Evolutionary conservation across 805 yeast genomes (phyloP).

Genomic region (Suhomyces kilbournensis): DNA sequence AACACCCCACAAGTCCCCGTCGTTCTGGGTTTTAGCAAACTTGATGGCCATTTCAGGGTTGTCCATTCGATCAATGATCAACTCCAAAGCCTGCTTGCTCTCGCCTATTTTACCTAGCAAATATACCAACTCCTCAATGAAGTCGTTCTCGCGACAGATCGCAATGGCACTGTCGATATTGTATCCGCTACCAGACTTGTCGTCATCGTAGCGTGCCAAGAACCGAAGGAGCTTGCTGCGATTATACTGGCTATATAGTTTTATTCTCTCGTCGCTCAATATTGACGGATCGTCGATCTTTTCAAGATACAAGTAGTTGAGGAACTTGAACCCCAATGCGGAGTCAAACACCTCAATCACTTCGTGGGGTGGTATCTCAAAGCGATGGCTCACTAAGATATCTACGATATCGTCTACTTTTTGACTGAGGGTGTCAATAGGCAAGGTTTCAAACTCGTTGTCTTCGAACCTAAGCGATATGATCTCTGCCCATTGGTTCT

Average conservation of each 20-base stretch:
- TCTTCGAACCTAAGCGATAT: slow-evolving; percentile 39
- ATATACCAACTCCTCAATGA: slow-evolving; percentile 73
- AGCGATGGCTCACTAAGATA: slow-evolving; percentile 60
- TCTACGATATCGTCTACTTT: slow-evolving; percentile 45
- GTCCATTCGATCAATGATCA: slow-evolving; percentile 72
- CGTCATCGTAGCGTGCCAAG: slow-evolving; percentile 44
- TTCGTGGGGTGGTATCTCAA: slow-evolving; percentile 56
- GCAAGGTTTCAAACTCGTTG: slow-evolving; percentile 36
- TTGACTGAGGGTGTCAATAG: slow-evolving; percentile 39
- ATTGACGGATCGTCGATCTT: slow-evolving; percentile 57
- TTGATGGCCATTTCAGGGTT: slow-evolving; percentile 80
- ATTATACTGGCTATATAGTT: slow-evolving; percentile 62
- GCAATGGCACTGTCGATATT: slow-evolving; percentile 68
- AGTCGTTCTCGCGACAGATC: slow-evolving; percentile 53
- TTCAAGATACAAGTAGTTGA: slow-evolving; percentile 66
- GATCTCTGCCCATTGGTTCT: slow-evolving; percentile 50
- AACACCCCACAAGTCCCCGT: slow-evolving; percentile 77
- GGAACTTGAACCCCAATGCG: slow-evolving; percentile 32
- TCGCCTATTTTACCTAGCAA: slow-evolving; percentile 82
- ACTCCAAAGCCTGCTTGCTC: slow-evolving; percentile 64
- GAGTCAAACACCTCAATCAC: slow-evolving; percentile 47
- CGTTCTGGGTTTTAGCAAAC: slow-evolving; percentile 68
- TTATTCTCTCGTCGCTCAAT: slow-evolving; percentile 66
- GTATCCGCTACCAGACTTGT: slow-evolving; percentile 38
- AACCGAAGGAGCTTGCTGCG: slow-evolving; percentile 55